Percentiles rank a stretch among this genome's conserved stretches.
phyloP scores from a whole-genome alignment of 768 basidiomycete genomes.

The Trametes meyenii region DNA sequence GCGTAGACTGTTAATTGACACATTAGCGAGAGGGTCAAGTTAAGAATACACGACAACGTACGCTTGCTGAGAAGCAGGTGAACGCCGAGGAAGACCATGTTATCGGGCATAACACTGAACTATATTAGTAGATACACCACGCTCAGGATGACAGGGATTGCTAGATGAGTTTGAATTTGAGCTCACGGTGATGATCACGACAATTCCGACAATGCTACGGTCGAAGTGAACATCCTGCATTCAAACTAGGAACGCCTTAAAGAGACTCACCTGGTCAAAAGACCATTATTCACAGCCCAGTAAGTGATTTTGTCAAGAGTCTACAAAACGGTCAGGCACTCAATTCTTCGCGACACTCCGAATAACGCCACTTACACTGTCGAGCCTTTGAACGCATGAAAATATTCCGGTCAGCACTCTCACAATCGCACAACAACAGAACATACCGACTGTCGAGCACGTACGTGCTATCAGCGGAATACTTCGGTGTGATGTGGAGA shows the following conservation, averaged over 20 bases:
- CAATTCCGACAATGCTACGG: slow-evolving; percentile 13
- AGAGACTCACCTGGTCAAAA: slow-evolving; percentile 10
- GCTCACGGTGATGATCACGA: slow-evolving; percentile 17
- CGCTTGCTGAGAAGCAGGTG: slow-evolving; percentile 24
- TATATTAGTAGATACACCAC: neutral
- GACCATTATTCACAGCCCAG: slow-evolving; percentile 22
- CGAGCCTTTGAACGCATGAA: slow-evolving; percentile 2
- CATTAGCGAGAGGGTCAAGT: neutral
- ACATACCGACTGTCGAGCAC: too few relatives aligned
- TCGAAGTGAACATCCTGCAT: neutral
- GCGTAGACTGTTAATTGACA: slow-evolving; percentile 13
- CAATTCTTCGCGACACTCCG: neutral
- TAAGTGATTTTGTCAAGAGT: slow-evolving; percentile 19
- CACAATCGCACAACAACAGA: neutral
- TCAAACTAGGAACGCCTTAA: neutral
- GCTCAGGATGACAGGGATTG: neutral
- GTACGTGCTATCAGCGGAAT: neutral
- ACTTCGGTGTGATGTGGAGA: too few relatives aligned
- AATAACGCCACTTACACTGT: slow-evolving; percentile 4
- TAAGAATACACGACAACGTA: neutral
- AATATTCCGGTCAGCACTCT: neutral
- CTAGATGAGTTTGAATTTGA: neutral
- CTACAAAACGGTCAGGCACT: neutral
- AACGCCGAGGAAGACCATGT: slow-evolving; percentile 22
- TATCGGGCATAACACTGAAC: slow-evolving; percentile 15